Evolutionary conservation across 2,329 filamentous ascomycete genomes (phyloP).

Genomic region (Setomelanomma holmii): DNA sequence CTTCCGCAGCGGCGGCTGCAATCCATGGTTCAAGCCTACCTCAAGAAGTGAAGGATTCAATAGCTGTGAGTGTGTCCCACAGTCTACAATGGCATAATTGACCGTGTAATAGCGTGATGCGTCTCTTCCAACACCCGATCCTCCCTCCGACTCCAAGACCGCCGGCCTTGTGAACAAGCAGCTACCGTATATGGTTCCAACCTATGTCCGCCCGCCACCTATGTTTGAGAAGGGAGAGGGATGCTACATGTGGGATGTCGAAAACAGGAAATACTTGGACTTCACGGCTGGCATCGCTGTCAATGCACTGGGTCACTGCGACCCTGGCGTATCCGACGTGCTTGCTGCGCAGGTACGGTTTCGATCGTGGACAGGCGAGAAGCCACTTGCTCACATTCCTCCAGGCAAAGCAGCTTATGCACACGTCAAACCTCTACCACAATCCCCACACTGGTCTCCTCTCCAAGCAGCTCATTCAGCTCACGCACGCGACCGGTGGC

Average conservation of each 20-base stretch:
- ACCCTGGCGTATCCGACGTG: conserved; percentile 76
- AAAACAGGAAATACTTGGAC: conserved; percentile 89
- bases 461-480: conserved; percentile 82
- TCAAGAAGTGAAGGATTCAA: conserved; percentile 49
- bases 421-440: conserved; percentile 96
- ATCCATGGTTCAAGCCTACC: conserved; percentile 51
- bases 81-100: conserved; percentile 6
- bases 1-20: conserved; percentile 49
- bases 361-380: not conserved
- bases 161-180: conserved; percentile 76
- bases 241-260: conserved; percentile 87
- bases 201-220: conserved; percentile 87
- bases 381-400: conserved; percentile 17
- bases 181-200: conserved; percentile 90
- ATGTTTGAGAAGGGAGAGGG: conserved; percentile 90
- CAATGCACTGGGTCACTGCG: conserved; percentile 89
- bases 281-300: conserved; percentile 97
- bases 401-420: conserved; percentile 73
- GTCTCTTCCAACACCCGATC: conserved; percentile 72
- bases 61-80: conserved; percentile 41
- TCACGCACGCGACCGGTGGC: conserved; percentile 77
- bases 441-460: conserved; percentile 94
- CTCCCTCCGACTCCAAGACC: conserved; percentile 75
- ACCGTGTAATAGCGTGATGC: conserved; percentile 37
- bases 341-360: conserved; percentile 77